A percentile compares a stretch with the other conserved stretches of the same genome.
Conservation (phyloP, 208 protist genomes). For the Leishmania major region DNA sequence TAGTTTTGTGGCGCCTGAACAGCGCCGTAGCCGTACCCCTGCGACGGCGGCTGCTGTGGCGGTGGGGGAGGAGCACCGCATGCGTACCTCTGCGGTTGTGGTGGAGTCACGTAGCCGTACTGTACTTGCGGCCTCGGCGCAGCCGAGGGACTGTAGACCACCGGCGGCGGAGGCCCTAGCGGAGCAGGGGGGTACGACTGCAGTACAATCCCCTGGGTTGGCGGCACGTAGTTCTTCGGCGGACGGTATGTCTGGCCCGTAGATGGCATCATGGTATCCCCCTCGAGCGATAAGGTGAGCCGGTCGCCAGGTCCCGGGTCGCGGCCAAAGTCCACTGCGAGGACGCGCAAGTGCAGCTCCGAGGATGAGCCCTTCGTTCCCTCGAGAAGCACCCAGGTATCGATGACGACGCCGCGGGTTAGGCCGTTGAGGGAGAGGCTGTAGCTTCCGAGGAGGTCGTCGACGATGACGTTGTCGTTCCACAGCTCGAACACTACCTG, state of each 20-base stretch:
- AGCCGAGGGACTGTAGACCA: constrained; percentile 13
- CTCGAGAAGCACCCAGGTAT: constrained; percentile 57
- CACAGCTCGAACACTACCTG: constrained; percentile 63
- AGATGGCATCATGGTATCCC: constrained; percentile 21
- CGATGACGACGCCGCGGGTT: constrained; percentile 50
- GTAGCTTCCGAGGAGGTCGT: constrained; percentile 62
- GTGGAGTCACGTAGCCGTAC: constrained; percentile 1
- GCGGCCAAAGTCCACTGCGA: constrained; percentile 67
- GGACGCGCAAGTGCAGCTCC: constrained; percentile 60
- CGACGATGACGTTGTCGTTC: constrained; percentile 58
- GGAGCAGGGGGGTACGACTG: constrained; percentile 17
- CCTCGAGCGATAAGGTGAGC: constrained; percentile 33
- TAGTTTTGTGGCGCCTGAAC: constrained; percentile 14
- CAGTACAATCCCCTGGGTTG: constrained; percentile 4
- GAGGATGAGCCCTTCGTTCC: constrained; percentile 44
- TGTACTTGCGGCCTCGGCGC: neutral
- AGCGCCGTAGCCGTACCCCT: constrained; percentile 6
- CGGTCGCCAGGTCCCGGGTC: constrained; percentile 26
- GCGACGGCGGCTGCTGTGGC: neutral
- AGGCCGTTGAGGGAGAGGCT: constrained; percentile 61
- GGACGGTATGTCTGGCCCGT: constrained; percentile 30
- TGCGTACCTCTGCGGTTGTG: neutral
- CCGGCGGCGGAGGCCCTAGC: constrained; percentile 25
- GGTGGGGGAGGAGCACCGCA: no score
- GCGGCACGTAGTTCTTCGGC: constrained; percentile 14